phyloP scores from a whole-genome alignment of 495 filamentous ascomycete genomes.

The Cetradonia linearis region DNA sequence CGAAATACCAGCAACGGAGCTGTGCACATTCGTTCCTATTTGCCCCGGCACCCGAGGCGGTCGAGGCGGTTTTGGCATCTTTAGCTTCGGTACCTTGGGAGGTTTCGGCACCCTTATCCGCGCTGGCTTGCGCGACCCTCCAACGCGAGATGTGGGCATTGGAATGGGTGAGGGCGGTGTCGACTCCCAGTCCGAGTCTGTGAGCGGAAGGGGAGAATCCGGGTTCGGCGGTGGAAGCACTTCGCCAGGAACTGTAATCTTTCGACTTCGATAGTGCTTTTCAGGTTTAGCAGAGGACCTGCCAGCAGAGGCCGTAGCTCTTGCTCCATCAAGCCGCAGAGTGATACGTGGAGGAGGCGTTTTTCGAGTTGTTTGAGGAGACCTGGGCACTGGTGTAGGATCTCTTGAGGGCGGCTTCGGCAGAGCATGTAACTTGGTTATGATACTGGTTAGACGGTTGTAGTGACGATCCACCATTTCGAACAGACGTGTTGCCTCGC shows the following conservation, averaged over 20 bases:
- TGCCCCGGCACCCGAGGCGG: slow-evolving; percentile 36
- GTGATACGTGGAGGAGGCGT: slow-evolving; percentile 48
- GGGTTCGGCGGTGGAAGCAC: slow-evolving; percentile 38
- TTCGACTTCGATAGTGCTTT: slow-evolving; percentile 33
- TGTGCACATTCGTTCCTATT: slow-evolving; percentile 46
- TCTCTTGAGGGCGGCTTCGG: slow-evolving; percentile 61
- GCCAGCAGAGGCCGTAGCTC: slow-evolving; percentile 28
- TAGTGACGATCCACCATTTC: slow-evolving; percentile 72
- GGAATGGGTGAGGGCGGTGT: slow-evolving; percentile 28
- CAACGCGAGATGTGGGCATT: slow-evolving; percentile 31
- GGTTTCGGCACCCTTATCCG: slow-evolving; percentile 25
- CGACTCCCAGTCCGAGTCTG: slow-evolving; percentile 31
- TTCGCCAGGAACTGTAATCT: slow-evolving; percentile 36
- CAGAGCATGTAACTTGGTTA: slow-evolving; percentile 69
- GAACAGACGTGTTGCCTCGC: slow-evolving; percentile 71
- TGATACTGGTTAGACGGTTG: slow-evolving; percentile 64
- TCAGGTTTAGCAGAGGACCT: slow-evolving; percentile 25
- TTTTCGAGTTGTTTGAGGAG: slow-evolving; percentile 46
- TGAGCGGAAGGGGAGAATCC: slow-evolving; percentile 31
- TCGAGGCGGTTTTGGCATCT: slow-evolving; percentile 36
- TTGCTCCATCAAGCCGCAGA: slow-evolving; percentile 48
- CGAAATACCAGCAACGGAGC: slow-evolving; percentile 52
- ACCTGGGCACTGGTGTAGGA: slow-evolving; percentile 45
- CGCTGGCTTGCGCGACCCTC: slow-evolving; percentile 26
- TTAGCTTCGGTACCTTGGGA: slow-evolving; percentile 34